A percentile compares a stretch with the other conserved stretches of the same genome.
phyloP scores from a whole-genome alignment of 169 alveolate genomes.

The Plasmodium vivax region DNA sequence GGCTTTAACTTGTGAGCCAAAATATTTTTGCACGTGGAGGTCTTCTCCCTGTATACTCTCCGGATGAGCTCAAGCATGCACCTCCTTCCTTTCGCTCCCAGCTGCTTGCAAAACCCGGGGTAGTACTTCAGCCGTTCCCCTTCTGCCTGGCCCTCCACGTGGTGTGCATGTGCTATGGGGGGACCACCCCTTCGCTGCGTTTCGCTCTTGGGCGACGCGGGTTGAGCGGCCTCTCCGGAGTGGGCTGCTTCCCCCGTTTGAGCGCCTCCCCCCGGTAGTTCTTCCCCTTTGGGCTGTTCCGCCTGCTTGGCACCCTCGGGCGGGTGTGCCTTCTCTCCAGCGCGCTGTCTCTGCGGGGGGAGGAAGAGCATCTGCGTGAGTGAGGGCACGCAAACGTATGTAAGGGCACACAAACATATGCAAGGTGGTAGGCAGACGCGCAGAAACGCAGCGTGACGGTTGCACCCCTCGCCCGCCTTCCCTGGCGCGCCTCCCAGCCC shows the following conservation, averaged over 20 bases:
- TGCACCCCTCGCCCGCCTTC: neutral
- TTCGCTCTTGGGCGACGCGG: neutral
- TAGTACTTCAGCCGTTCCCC: neutral
- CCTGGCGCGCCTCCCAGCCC: neutral
- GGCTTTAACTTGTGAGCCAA: constrained; percentile 77
- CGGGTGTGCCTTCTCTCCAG: neutral
- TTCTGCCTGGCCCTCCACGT: neutral
- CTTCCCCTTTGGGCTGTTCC: neutral
- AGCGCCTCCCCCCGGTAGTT: neutral
- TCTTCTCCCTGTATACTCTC: constrained; percentile 79
- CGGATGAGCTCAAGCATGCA: constrained; percentile 80
- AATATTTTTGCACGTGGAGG: constrained; percentile 77
- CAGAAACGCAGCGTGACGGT: neutral
- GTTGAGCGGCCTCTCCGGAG: neutral
- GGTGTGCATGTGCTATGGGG: neutral
- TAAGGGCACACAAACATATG: neutral
- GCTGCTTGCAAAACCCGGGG: constrained; percentile 81
- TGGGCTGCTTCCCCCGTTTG: neutral
- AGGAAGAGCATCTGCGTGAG: neutral
- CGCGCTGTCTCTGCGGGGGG: neutral
- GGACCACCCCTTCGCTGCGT: neutral
- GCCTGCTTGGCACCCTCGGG: neutral
- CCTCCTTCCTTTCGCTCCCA: constrained; percentile 85
- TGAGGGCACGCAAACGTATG: neutral
- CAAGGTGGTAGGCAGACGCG: neutral